Base-by-base conservation (phyloP, 768 basidiomycete species). In the Tremella fuciformis region DNA sequence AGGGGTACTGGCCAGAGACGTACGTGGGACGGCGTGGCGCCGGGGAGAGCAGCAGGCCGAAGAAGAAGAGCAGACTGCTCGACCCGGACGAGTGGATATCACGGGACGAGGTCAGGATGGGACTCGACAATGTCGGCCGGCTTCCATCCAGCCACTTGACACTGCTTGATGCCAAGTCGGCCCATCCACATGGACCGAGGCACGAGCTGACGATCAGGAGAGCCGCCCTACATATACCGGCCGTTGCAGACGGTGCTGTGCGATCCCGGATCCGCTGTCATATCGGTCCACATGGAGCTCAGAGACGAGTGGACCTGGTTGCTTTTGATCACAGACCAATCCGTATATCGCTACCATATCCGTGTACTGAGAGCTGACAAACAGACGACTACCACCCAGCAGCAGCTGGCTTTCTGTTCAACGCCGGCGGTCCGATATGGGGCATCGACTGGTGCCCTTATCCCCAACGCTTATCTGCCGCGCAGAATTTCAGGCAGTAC, bases 401-500 rank as follows among this genome's bases (percentile, higher is more conserved):
- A 9, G 61, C 53, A 13, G 50, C 54, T 22, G 63, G 65, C 4
- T 64, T 57, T 41, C 60, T 94, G 1, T 87, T 97, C 76, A 89
- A 87, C 61, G 87, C 88, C 0, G 96, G 96, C 6, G 88, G 86
- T 2, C 88, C 90, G 0, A 87, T 89, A n/a, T 90, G 88, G 86
- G 89, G 85, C 1, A 70, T 94, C 37, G 91, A 93, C 64, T 98
- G 93, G 93, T 92, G 91, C 74, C 94, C 96, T 2, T 84, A 86
- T 21, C 82, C 87, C 60, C 71, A 73, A 29, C 47, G 47, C 8
- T 60, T 68, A 42, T 65, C 69, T 11, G 58, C 52, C 9, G 66
- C 71, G 73, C 25, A 50, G 58, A 29, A 82, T 80, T 65, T 60
- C 51, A 84, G 81, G 56, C 88, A 94, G 66, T 96, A 91, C 72